Evolutionary conservation across 1,139 yeast genomes (phyloP), one percentile per base, ranked within the genome.

Genomic region (Eremothecium sinecaudum): DNA sequence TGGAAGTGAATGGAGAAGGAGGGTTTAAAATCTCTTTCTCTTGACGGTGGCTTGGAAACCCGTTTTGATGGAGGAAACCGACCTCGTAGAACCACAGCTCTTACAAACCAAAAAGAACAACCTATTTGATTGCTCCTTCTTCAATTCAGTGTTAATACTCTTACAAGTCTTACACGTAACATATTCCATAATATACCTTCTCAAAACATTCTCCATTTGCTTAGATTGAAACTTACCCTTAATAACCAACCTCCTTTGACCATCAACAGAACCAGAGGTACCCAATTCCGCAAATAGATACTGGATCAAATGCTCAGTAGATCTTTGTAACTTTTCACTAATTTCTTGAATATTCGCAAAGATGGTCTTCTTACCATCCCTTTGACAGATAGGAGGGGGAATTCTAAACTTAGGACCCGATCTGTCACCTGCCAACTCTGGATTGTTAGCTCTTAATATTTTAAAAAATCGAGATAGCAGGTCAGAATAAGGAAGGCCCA

Each of bases 101-200:
- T 87, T 87, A 72, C 99, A 90, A 56, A 90, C 94, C 69, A 92
- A 73, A 71, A 90, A 90, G 70, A 83, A 94, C 66, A 90, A 75
- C 71, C 99, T 83, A 70, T 87, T 90, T 42, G 90, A 80, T 47
- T 82, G 78, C 66, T 90, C 98, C 67, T 94, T 86, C 71, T 80
- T 83, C 61, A 90, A 74, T 50, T 80, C 90, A 29, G 99, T 92
- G 66, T 90, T 90, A 76, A 87, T 90, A 43, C 95, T 82, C 69
- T 87, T 90, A 71, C 99, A 90, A 35, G 98, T 90, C 71, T 90
- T 86, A 73, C 99, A 90, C 33, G 96, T 86, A 50, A 90, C 98
- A 58, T 92, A 90, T 64, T 92, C 99, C 60, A 84, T 69, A 59
- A 90, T 90, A 64, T 92, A 90, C 64, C 96, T 78, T 71, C 97